A percentile compares a stretch with the other conserved stretches of the same genome.
Evolutionary conservation across 148 eudicot species (phyloP).

Genomic region (Cornus controversa): DNA sequence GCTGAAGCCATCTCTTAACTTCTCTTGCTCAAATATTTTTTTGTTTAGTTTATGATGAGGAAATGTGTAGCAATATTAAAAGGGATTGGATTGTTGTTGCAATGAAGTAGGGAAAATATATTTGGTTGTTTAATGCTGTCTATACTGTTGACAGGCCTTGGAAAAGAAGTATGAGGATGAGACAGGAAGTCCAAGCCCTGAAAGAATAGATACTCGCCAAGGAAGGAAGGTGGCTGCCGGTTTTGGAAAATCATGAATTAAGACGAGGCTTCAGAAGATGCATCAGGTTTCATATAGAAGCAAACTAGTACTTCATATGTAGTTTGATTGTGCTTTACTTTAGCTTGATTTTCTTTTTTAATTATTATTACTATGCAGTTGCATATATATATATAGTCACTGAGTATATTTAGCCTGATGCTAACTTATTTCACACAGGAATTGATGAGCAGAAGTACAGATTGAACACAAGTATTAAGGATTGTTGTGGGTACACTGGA

Average conservation of each 20-base stretch:
- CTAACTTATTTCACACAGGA: slow-evolving; percentile 1
- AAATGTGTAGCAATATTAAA: neutral
- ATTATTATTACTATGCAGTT: too few species aligned
- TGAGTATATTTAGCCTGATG: neutral
- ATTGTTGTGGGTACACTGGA: neutral
- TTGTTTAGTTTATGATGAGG: neutral
- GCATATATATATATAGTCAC: neutral
- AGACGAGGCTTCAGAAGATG: neutral
- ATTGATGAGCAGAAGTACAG: neutral
- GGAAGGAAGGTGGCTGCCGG: slow-evolving; percentile 62
- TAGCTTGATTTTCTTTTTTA: neutral
- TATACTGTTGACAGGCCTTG: slow-evolving; percentile 44
- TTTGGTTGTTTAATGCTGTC: neutral
- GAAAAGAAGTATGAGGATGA: slow-evolving; percentile 70
- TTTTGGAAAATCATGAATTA: slow-evolving; percentile 50
- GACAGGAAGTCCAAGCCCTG: slow-evolving; percentile 76
- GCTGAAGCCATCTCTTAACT: neutral
- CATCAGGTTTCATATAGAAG: neutral
- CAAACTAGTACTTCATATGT: neutral
- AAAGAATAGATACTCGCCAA: slow-evolving; percentile 56
- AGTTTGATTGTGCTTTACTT: neutral
- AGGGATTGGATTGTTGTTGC: neutral
- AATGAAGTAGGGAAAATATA: neutral
- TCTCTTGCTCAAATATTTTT: neutral
- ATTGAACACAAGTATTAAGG: neutral